Evolutionary conservation across 2,329 filamentous ascomycete genomes (phyloP), one percentile per base, ranked within the genome.

Genomic region (Spiromastix sp.): DNA sequence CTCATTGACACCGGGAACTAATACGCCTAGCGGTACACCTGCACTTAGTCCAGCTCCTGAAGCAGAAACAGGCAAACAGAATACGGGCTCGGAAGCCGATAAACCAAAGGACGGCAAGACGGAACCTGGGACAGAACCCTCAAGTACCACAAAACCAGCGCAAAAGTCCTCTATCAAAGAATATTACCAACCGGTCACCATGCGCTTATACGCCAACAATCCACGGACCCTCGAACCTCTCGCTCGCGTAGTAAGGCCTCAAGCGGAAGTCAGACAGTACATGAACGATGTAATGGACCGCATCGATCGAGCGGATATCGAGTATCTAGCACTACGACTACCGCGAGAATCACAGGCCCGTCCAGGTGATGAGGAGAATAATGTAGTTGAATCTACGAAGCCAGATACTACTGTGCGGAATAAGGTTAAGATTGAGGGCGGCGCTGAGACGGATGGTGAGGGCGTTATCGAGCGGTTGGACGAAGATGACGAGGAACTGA

Each of bases 201-300:
- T 77, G 41, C 68, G 72, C 26, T 63, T 79, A 27, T 63, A 67
- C 24, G 68, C 70, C 32, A 56, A 62, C 17, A 65, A 70, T 34
- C 61, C 69, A 12, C 63, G 67, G 24, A 60, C 71, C 10, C 60
- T 77, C 10, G 68, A 73, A 37, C 67, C 71, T 3, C 57, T 79
- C 7, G 62, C 64, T 19, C 67, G 70, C 13, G 71, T 73, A 36
- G 69, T 78, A 13, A 72, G 70, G 39, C 63, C 70, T 2, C 52
- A 64, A 3, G 62, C 68, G 2, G 69, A 71, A 43, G 70, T 72
- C 3, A 60, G 66, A 40, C 64, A 63, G 42, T 64, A 71, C 44
- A 74, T 75, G 71, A 66, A 71, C 37, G 63, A 67, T 15, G 55
- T 71, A 10, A 77, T 79, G 61, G 66, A 70, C 43, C 66, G 66